These are phyloP conservation scores for Calonectria pseudoturangicola DNA, from an alignment of 2,329 filamentous ascomycete genomes.

Conservation along the genomic window DNA sequence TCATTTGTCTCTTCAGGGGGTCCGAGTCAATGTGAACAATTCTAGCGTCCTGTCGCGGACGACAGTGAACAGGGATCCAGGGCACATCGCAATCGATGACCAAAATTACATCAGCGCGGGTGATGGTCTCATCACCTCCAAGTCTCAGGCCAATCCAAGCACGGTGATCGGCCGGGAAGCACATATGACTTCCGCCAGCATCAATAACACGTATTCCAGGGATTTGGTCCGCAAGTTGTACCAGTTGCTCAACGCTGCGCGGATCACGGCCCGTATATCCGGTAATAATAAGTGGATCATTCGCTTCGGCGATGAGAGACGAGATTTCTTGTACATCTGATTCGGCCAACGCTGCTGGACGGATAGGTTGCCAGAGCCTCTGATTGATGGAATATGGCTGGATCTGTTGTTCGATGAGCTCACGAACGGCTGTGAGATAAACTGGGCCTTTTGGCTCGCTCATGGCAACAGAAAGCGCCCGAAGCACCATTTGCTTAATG, in stretches of 20 bases:
- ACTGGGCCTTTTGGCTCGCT: slow-evolving; percentile 53
- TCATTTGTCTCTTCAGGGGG: slow-evolving; percentile 37
- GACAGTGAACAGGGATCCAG: slow-evolving; percentile 41
- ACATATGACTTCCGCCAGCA: slow-evolving; percentile 42
- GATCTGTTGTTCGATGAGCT: slow-evolving; percentile 51
- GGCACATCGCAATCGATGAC: slow-evolving; percentile 45
- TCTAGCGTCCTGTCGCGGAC: slow-evolving; percentile 1
- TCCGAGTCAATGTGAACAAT: slow-evolving; percentile 44
- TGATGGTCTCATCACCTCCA: background rate
- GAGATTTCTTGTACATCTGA: slow-evolving; percentile 25
- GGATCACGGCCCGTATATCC: slow-evolving; percentile 38
- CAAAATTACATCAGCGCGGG: slow-evolving; percentile 36
- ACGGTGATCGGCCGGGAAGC: slow-evolving; percentile 38
- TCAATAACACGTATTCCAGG: slow-evolving; percentile 37
- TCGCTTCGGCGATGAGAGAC: slow-evolving; percentile 1
- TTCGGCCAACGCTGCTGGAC: background rate
- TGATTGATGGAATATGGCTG: background rate
- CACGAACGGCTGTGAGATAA: slow-evolving; percentile 54
- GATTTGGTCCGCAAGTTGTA: slow-evolving; percentile 28
- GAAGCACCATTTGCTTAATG: slow-evolving; percentile 36
- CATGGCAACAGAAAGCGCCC: slow-evolving; percentile 49
- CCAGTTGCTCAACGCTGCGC: slow-evolving; percentile 34
- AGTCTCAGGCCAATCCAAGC: slow-evolving; percentile 43
- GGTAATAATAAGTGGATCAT: slow-evolving; percentile 37
- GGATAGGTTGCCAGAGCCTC: no score